Evolutionary conservation across 352 stramenopile species (phyloP), one percentile per base, ranked within the genome.

Genomic region (Thraustochytrium sp.): DNA sequence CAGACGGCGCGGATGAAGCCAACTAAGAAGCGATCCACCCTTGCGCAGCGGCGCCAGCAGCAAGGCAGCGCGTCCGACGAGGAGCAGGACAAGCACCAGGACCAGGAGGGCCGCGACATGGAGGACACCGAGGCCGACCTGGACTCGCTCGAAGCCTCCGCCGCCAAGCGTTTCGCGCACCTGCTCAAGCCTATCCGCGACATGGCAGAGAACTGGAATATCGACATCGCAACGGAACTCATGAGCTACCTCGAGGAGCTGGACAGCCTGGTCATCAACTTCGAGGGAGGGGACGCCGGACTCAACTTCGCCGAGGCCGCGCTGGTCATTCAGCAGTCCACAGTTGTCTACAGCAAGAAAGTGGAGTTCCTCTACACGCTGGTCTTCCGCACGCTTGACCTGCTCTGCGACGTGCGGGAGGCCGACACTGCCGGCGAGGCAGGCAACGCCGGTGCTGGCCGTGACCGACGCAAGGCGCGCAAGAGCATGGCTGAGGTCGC

Each of bases 311-410:
- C 85, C 26, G 85, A 88, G 63, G 85, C 84, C 34, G 74, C 82
- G 29, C 63, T 85, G 16, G 56, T 86, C 38, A 84, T 86, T 42
- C 85, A 87, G 82, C 90, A 91, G 53, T 95, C 93, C 54, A 94
- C 90, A 37, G 89, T 93, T 85, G 94, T 95, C 76, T 97, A 97
- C 89, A 94, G 91, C 68, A 91, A 91, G 84, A 97, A 97, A 86
- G 93, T 97, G 63, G 92, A 97, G 87, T 95, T 95, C 76, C 86
- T 97, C 4, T 94, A 97, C 86, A 91, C 90, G 64, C 87, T 97
- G 0, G 92, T 96, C 78, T 94, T 92, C 85, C 90, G 94, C 82
- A 93, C 91, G 63, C 87, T 96, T 36, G 89, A 96, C 78, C 51
- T 87, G 23, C 86, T 88, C 16, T 87, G 74, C 56, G 49, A 73